These are phyloP conservation scores for Tolypocladium nubicola DNA, from an alignment of 2,329 filamentous ascomycete genomes.

Conservation along the genomic window DNA sequence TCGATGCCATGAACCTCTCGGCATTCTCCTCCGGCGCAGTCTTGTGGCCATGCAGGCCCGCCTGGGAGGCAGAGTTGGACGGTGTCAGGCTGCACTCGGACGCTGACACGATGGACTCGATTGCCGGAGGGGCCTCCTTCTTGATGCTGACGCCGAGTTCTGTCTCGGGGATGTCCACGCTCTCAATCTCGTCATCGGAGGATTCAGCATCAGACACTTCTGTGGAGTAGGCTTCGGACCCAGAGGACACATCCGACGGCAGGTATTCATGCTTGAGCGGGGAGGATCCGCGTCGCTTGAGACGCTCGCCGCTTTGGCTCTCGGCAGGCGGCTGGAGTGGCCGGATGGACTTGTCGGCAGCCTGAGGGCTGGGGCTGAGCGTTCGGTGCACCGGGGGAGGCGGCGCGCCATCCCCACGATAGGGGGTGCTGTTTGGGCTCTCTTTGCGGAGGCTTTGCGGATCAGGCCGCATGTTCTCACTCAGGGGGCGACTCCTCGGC, in stretches of 20 bases:
- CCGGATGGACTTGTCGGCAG: constrained; percentile 9
- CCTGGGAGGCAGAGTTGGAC: constrained; percentile 74
- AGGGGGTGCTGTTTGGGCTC: constrained; percentile 19
- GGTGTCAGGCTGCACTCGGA: constrained; percentile 58
- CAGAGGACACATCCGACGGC: constrained; percentile 60
- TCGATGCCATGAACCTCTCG: constrained; percentile 38
- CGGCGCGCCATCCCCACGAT: constrained; percentile 44
- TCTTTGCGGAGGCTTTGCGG: constrained; percentile 22
- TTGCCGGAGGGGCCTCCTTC: constrained; percentile 16
- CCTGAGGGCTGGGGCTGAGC: constrained; percentile 25
- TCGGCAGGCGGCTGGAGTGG: constrained; percentile 23
- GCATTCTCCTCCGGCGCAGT: constrained; percentile 27
- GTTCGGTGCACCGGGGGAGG: constrained; percentile 44
- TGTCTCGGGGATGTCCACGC: constrained; percentile 48
- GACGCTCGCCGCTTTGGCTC: constrained; percentile 26
- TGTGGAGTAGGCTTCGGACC: constrained; percentile 40
- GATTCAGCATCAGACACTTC: constrained; percentile 38
- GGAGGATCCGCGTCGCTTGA: constrained; percentile 72
- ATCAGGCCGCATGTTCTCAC: constrained; percentile 28
- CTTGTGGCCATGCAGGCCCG: constrained; percentile 41
- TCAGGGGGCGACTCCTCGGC: constrained; percentile 18
- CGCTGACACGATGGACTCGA: constrained; percentile 33
- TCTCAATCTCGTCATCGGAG: constrained; percentile 47
- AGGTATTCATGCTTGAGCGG: constrained; percentile 96
- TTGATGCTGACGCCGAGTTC: constrained; percentile 47